These are phyloP conservation scores for Pichia gijzeniarum DNA, from an alignment of 805 yeast species.

Conservation along the genomic window DNA sequence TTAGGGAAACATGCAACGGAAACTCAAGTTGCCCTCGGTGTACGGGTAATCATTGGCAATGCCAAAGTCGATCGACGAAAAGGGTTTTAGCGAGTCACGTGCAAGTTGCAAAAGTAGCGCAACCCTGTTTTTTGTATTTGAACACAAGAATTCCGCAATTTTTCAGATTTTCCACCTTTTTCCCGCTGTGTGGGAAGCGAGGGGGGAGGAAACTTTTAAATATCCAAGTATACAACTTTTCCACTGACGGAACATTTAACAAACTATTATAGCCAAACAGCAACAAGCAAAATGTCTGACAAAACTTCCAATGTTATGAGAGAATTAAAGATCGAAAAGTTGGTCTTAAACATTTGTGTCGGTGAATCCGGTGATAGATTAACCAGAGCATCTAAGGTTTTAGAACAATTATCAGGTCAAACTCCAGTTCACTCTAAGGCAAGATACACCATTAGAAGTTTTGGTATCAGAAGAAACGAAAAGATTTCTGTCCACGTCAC, in stretches of 20 bases:
- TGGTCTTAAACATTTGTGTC: conserved; percentile 99
- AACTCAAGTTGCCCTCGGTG: too few relatives aligned
- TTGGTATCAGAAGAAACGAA: conserved; percentile 99
- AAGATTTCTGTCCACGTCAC: conserved; percentile 99
- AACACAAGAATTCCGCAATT: too few relatives aligned
- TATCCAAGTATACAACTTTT: too few relatives aligned
- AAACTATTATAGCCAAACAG: background rate
- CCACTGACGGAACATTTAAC: too few relatives aligned
- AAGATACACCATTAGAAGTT: conserved; percentile 99
- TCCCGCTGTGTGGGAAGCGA: too few relatives aligned
- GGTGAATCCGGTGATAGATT: conserved; percentile 99
- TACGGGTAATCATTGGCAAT: too few relatives aligned
- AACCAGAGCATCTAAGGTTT: conserved; percentile 99
- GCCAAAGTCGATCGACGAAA: too few relatives aligned
- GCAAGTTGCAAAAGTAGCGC: too few relatives aligned
- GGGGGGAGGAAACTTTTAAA: too few relatives aligned
- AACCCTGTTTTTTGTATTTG: background rate
- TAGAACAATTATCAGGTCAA: conserved; percentile 99
- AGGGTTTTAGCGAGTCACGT: too few relatives aligned
- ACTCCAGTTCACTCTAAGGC: conserved; percentile 99
- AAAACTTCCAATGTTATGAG: conserved; percentile 92
- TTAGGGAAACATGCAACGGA: too few relatives aligned
- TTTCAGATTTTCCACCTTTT: too few relatives aligned
- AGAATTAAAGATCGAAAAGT: conserved; percentile 97
- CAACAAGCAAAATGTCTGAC: conserved; percentile 33